A percentile compares a stretch with the other conserved stretches of the same genome.
phyloP scores from a whole-genome alignment of 108 stramenopile genomes.

The Heterococcus sp. region DNA sequence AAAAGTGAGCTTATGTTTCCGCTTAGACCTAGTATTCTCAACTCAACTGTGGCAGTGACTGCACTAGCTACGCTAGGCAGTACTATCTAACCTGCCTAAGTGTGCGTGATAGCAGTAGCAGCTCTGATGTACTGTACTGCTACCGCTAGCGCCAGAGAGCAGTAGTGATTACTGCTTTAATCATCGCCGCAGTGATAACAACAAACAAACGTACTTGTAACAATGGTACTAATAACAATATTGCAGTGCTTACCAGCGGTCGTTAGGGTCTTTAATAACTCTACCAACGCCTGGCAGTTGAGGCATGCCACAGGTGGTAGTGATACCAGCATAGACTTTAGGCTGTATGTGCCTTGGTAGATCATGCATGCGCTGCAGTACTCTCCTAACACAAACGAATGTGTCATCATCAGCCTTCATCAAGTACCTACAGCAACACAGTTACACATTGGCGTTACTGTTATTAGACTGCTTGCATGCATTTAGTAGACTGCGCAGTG shows the following conservation, averaged over 20 bases:
- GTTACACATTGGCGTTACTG: neutral
- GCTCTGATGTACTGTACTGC: too few relatives aligned
- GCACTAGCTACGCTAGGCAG: too few relatives aligned
- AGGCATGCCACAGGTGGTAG: conserved; percentile 15
- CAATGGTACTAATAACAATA: too few relatives aligned
- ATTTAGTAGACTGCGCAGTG: neutral
- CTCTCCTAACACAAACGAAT: conserved; percentile 14
- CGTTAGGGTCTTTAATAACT: neutral
- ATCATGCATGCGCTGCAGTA: conserved; percentile 16
- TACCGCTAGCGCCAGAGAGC: too few relatives aligned
- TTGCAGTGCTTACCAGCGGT: neutral
- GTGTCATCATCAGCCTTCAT: conserved; percentile 33
- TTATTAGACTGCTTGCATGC: neutral
- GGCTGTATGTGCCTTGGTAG: conserved; percentile 1
- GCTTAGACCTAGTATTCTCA: too few relatives aligned
- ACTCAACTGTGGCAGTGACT: too few relatives aligned
- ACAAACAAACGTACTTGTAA: too few relatives aligned
- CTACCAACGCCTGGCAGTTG: conserved; percentile 1
- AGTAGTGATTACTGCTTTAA: too few relatives aligned
- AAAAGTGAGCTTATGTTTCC: too few relatives aligned
- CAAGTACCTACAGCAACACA: conserved; percentile 4
- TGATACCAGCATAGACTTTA: conserved; percentile 24
- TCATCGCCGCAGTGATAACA: too few relatives aligned
- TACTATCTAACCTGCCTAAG: too few relatives aligned
- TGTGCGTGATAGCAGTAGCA: too few relatives aligned